phyloP scores from a whole-genome alignment of 108 stramenopile genomes.

The Mediolabrus comicus region DNA sequence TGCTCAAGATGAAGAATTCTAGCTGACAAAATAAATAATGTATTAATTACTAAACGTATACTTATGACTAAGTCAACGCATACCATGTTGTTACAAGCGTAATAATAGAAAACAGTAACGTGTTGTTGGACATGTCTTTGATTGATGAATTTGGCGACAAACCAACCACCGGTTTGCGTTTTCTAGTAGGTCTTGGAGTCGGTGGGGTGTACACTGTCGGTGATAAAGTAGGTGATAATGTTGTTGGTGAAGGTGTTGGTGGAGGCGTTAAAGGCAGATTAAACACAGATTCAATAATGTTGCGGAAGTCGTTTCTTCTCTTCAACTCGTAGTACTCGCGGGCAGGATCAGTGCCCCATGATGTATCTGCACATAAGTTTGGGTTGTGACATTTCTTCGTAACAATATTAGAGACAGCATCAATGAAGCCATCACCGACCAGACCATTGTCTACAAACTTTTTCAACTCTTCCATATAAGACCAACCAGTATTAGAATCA shows the following conservation, averaged over 20 bases:
- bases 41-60: not conserved
- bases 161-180: not conserved
- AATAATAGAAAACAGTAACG: not conserved
- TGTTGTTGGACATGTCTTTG: not conserved
- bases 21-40: not conserved
- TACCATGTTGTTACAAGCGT: not conserved
- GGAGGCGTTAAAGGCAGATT: not conserved
- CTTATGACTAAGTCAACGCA: not conserved
- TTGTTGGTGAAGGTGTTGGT: not conserved
- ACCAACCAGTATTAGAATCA: slow-evolving; percentile 21
- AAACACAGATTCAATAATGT: not conserved
- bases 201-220: not conserved
- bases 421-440: slow-evolving; percentile 19
- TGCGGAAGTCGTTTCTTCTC: not conserved
- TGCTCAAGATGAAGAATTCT: slow-evolving; percentile 5
- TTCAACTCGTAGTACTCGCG: not conserved
- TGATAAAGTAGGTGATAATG: not conserved
- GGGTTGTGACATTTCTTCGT: slow-evolving; percentile 21
- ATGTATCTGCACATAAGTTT: not conserved
- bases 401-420: slow-evolving; percentile 20
- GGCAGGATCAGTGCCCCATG: not conserved
- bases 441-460: slow-evolving; percentile 27
- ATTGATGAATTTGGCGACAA: not conserved
- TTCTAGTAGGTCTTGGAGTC: not conserved
- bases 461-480: slow-evolving; percentile 19